Percentiles rank a stretch among this genome's conserved stretches.
Evolutionary conservation across 2,329 filamentous ascomycete species (phyloP).

Genomic region (Cylindrodendrum hubeiense): DNA sequence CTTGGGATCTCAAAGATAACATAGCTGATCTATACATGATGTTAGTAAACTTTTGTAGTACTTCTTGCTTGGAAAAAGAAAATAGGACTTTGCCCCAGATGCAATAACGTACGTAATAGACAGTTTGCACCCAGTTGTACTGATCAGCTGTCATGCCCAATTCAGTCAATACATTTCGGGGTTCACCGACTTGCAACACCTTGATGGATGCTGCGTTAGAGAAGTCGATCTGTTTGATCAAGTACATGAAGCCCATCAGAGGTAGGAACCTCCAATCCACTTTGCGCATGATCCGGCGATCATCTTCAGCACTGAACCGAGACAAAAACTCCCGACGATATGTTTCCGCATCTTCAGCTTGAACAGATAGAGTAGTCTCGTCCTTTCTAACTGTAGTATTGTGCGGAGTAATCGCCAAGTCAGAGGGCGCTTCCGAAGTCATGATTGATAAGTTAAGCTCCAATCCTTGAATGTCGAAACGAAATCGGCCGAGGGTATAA

Average conservation of each 20-base stretch:
- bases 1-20: constrained; percentile 56
- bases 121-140: constrained; percentile 22
- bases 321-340: constrained; percentile 46
- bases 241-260: constrained; percentile 55
- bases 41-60: constrained; percentile 43
- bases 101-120: background rate
- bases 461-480: no score
- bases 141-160: constrained; percentile 19
- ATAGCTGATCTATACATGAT: constrained; percentile 51
- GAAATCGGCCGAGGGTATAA: no score
- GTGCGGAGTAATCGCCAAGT: no score
- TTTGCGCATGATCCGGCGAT: constrained; percentile 54
- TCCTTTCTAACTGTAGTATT: no score
- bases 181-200: constrained; percentile 54
- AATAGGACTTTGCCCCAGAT: no score
- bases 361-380: no score
- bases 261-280: constrained; percentile 53
- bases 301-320: constrained; percentile 54
- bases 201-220: constrained; percentile 56
- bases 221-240: constrained; percentile 58
- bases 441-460: no score
- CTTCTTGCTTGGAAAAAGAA: no score
- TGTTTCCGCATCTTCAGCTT: no score
- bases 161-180: constrained; percentile 19
- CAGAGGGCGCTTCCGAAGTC: no score